These are phyloP conservation scores for Hemisphaericaspora xylofermentans DNA, from an alignment of 1,139 yeast genomes.

Conservation along the genomic window DNA sequence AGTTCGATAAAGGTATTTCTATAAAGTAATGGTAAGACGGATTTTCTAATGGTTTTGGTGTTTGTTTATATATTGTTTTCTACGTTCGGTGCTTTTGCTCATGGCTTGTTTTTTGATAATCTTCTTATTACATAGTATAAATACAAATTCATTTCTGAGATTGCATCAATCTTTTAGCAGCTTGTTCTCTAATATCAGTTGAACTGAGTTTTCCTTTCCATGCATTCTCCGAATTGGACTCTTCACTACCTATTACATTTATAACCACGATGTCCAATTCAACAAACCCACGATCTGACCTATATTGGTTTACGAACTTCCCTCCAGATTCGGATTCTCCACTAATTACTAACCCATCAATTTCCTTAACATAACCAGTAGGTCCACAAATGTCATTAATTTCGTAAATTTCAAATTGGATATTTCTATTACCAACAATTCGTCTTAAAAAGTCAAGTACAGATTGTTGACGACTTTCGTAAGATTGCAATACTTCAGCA, in stretches of 20 bases:
- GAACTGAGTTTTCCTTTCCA: constrained; percentile 83
- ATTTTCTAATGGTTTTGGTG: neutral
- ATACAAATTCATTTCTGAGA: constrained; percentile 1
- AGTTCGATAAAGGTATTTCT: constrained; percentile 62
- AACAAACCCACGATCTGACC: constrained; percentile 57
- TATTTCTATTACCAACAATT: constrained; percentile 38
- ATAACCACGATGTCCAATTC: constrained; percentile 58
- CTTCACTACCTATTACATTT: constrained; percentile 64
- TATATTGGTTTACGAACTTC: constrained; percentile 59
- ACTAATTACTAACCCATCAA: constrained; percentile 79
- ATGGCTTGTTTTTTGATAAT: constrained; percentile 4
- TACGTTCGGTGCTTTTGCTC: constrained; percentile 4
- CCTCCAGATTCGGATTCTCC: constrained; percentile 82
- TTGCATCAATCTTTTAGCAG: constrained; percentile 9
- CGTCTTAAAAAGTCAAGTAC: constrained; percentile 49
- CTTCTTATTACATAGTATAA: neutral
- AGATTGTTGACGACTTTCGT: constrained; percentile 45
- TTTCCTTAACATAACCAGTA: constrained; percentile 72
- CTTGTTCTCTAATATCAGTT: constrained; percentile 49
- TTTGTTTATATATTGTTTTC: constrained; percentile 1
- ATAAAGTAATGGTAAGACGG: constrained; percentile 23
- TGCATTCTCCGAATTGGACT: constrained; percentile 40
- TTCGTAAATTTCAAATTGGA: constrained; percentile 45
- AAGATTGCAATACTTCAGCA: constrained; percentile 63
- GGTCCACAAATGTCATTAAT: constrained; percentile 93